Conservation (phyloP, 176 grass and related monocot genomes). For the Olyra latifolia region DNA sequence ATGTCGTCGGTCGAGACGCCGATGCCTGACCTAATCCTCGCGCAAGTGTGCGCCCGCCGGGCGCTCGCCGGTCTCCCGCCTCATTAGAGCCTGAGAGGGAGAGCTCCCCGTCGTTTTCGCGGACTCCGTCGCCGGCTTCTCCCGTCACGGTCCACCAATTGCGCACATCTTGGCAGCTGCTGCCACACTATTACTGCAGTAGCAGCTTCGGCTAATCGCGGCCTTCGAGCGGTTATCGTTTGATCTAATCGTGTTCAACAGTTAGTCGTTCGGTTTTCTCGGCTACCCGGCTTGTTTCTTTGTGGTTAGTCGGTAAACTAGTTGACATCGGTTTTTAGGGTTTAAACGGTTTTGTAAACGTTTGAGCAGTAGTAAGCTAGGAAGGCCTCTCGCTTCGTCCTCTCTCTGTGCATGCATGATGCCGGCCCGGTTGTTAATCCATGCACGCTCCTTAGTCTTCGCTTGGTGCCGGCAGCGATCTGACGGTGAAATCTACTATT, state of each 20-base stretch:
- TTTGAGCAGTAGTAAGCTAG: too few species aligned
- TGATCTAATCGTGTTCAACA: too few species aligned
- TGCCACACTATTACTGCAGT: too few species aligned
- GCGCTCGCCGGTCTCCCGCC: not conserved
- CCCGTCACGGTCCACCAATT: conserved; percentile 5
- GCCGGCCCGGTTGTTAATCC: not conserved
- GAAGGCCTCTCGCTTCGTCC: not conserved
- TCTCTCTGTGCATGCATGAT: not conserved
- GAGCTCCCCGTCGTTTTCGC: not conserved
- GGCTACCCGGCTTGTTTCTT: too few species aligned
- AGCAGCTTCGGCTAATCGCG: too few species aligned
- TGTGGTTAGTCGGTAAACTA: too few species aligned
- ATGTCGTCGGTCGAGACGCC: not conserved
- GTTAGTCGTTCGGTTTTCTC: too few species aligned
- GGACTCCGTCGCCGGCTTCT: not conserved
- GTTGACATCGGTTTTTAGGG: too few species aligned
- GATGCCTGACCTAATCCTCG: conserved; percentile 21
- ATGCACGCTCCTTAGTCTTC: not conserved
- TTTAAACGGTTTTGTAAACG: too few species aligned
- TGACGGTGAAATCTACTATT: not conserved
- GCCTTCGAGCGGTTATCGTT: too few species aligned
- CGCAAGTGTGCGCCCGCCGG: not conserved
- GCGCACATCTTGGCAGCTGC: conserved; percentile 25
- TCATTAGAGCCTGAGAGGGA: not conserved
- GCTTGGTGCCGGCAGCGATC: not conserved